Evolutionary conservation across 2,329 filamentous ascomycete species (phyloP), one percentile per base, ranked within the genome.

Genomic region (Epichloe elymi): DNA sequence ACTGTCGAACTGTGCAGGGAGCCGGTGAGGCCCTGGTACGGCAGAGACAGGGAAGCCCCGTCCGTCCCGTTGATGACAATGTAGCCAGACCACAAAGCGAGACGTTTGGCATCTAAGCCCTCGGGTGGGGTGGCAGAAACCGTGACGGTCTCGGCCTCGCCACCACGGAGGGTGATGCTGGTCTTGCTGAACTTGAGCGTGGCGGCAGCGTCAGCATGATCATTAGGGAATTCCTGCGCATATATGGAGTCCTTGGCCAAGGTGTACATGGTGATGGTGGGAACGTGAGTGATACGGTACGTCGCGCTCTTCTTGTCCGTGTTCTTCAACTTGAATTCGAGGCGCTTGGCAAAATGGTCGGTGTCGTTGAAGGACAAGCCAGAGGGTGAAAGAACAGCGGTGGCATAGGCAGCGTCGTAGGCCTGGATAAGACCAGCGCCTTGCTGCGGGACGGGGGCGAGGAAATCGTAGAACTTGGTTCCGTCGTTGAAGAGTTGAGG

Each of bases 331-430:
- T 68, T 73, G 59, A 84, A 80, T 55, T 73, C 72, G 42, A 73
- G 65, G 2, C 65, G 67, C 11, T 67, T 62, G 44, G 62, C 61
- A 54, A 80, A 74, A 67, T 83, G 61, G 55, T 78, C 75, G 0
- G 79, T 80, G 61, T 85, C 80, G 60, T 84, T 83, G 65, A 83
- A 82, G 3, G 76, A 73, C 14, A 85, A 64, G 61, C 74, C 77
- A n/a, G 75, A 75, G 10, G 70, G 72, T 57, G 72, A 74, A 19
- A 83, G 65, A 12, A 77, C 59, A 2, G 74, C 73, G 2, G 70
- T 76, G 15, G 74, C 67, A 56, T 75, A 72, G 5, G 79, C 76
- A 3, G 79, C 77, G 51, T 81, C 75, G 54, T 75, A 75, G 4
- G 78, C 80, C 56, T 81, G 76, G 46, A 84, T 66, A 12, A 83